These are phyloP conservation scores for Arxiozyma bovina DNA, from an alignment of 1,139 yeast genomes.

Conservation along the genomic window DNA sequence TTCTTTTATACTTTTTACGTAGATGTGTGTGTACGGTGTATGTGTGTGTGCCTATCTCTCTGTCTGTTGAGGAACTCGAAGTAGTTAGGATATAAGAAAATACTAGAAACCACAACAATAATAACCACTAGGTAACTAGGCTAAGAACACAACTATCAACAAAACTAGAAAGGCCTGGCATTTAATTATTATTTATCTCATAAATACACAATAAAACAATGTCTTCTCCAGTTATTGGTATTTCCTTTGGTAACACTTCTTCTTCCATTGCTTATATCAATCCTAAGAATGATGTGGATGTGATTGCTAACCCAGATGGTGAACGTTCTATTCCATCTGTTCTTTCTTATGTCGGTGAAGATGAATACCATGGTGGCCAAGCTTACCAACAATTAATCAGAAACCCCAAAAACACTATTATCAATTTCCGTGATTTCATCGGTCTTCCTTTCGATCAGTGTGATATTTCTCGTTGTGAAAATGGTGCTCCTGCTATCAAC, in stretches of 20 bases:
- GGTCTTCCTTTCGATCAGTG: conserved; percentile 67
- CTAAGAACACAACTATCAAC: background rate
- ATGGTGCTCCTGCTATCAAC: conserved; percentile 58
- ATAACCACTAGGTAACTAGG: background rate
- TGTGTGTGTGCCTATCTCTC: background rate
- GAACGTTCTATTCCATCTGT: conserved; percentile 95
- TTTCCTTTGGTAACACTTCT: conserved; percentile 92
- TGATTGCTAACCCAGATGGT: conserved; percentile 98
- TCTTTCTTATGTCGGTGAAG: conserved; percentile 83
- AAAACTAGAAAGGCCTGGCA: background rate
- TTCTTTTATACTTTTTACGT: too few species aligned
- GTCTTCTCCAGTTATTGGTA: conserved; percentile 67
- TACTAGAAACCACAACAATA: background rate
- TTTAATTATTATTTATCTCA: background rate
- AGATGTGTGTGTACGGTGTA: too few species aligned
- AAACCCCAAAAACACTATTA: conserved; percentile 78
- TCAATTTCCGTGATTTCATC: conserved; percentile 87
- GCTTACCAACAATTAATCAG: conserved; percentile 88
- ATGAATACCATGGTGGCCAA: conserved; percentile 96
- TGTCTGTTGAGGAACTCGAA: background rate
- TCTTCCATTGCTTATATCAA: conserved; percentile 85
- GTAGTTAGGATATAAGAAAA: background rate
- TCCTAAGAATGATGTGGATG: conserved; percentile 80
- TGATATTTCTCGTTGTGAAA: conserved; percentile 35
- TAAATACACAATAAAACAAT: background rate